phyloP scores from a whole-genome alignment of 1,284 basidiomycete species.

The Austroboletus novae-zelandiae region DNA sequence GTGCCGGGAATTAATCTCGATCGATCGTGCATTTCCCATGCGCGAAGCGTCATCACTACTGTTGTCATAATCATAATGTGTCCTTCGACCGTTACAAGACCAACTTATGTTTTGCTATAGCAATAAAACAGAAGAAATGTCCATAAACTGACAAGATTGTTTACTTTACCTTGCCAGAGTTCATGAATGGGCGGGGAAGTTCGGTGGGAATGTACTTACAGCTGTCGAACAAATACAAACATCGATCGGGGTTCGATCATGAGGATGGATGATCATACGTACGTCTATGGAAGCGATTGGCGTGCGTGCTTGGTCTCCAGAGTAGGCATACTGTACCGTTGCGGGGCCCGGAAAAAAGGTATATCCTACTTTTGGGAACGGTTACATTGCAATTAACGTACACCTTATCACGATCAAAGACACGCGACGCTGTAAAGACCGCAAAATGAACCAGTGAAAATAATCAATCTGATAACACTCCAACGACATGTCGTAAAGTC shows the following conservation, averaged over 20 bases:
- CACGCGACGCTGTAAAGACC: neutral
- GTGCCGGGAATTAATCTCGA: neutral
- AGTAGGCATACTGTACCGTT: neutral
- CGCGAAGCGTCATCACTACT: conserved; percentile 12
- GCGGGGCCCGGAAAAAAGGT: neutral
- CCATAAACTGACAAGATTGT: conserved; percentile 1
- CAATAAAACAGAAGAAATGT: conserved; percentile 6
- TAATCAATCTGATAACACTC: neutral
- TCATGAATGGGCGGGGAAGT: neutral
- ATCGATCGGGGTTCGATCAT: no score
- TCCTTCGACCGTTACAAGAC: no score
- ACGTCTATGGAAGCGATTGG: neutral
- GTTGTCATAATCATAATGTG: neutral
- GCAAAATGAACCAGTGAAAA: neutral
- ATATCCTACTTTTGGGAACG: neutral
- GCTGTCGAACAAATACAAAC: conserved; percentile 1
- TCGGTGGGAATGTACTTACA: conserved; percentile 1
- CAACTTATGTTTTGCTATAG: conserved; percentile 11
- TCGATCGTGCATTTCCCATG: conserved; percentile 13
- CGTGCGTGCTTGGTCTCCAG: neutral
- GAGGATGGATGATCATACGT: no score
- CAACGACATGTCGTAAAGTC: no score
- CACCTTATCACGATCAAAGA: neutral
- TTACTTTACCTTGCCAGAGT: conserved; percentile 1
- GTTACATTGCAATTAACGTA: neutral